These are phyloP conservation scores for Gaertneriomyces sp. DNA, from an alignment of 192 early-diverging fungal genomes.

Conservation along the genomic window DNA sequence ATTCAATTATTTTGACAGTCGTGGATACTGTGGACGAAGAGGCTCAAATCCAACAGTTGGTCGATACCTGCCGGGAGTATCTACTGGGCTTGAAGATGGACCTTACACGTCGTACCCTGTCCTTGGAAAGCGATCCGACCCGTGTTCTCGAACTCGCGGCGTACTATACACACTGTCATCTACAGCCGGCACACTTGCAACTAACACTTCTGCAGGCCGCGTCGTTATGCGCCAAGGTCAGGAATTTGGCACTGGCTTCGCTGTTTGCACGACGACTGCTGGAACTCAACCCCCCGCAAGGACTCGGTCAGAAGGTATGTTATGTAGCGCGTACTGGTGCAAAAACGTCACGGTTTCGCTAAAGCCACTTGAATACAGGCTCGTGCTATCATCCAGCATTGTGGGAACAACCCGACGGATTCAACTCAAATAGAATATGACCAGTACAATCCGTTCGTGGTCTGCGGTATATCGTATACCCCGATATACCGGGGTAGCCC, in stretches of 20 bases:
- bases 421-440: constrained; percentile 85
- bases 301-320: constrained; percentile 69
- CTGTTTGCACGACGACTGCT: constrained; percentile 85
- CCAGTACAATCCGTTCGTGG: constrained; percentile 90
- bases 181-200: constrained; percentile 87
- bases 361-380: constrained; percentile 38
- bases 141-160: constrained; percentile 85
- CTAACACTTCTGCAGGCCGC: constrained; percentile 85
- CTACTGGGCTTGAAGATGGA: constrained; percentile 86
- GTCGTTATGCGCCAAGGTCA: constrained; percentile 73
- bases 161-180: constrained; percentile 91
- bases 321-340: not conserved
- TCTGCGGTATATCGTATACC: constrained; percentile 78
- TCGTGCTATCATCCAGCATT: constrained; percentile 61
- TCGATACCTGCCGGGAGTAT: constrained; percentile 86
- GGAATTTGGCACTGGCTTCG: constrained; percentile 81
- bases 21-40: constrained; percentile 63
- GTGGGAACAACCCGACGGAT: constrained; percentile 69
- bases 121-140: constrained; percentile 56
- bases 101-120: constrained; percentile 62
- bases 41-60: constrained; percentile 66
- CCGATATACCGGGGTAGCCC: constrained; percentile 90
- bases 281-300: constrained; percentile 78
- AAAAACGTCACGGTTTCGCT: not conserved
- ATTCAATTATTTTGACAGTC: constrained; percentile 73